These are phyloP conservation scores for Ascocoryne sarcoides DNA, from an alignment of 2,329 filamentous ascomycete genomes.

Conservation along the genomic window DNA sequence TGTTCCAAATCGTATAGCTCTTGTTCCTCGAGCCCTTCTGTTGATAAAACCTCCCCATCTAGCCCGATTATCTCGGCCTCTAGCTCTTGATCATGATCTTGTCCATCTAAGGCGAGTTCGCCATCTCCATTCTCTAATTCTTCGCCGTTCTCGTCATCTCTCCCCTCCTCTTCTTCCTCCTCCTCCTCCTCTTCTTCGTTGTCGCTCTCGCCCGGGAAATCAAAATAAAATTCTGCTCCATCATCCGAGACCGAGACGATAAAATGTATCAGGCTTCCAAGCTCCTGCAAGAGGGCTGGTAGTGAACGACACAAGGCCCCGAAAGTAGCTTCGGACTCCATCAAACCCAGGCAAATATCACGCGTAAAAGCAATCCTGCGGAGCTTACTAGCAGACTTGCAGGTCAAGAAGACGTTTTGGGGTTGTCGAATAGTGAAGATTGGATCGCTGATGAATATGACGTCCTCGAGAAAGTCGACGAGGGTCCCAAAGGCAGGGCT, in stretches of 20 bases:
- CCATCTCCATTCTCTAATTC: background rate
- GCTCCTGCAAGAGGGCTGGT: constrained; percentile 1
- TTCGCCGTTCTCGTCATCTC: background rate
- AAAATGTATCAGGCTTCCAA: constrained; percentile 6
- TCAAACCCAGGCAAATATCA: constrained; percentile 1
- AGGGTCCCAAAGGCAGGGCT: constrained; percentile 9
- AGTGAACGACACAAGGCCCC: constrained; percentile 1
- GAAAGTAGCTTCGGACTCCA: background rate
- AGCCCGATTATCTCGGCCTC: background rate
- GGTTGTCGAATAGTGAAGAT: constrained; percentile 8
- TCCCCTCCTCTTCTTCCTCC: background rate
- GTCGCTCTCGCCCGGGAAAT: background rate
- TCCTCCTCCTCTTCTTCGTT: background rate
- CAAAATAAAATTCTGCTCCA: background rate
- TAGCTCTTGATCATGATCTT: background rate
- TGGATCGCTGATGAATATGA: constrained; percentile 14
- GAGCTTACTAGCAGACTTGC: constrained; percentile 4
- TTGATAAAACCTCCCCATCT: no score
- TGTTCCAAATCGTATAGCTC: constrained; percentile 1
- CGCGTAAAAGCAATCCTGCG: constrained; percentile 7
- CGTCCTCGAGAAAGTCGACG: constrained; percentile 12
- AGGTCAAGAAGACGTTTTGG: constrained; percentile 4
- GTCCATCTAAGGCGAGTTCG: background rate
- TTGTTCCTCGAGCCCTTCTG: no score
- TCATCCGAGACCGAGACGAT: constrained; percentile 3